Percentiles rank a stretch among this genome's conserved stretches.
These are phyloP conservation scores for Pythium sukuiense DNA, from an alignment of 352 stramenopile genomes.

Conservation along the genomic window DNA sequence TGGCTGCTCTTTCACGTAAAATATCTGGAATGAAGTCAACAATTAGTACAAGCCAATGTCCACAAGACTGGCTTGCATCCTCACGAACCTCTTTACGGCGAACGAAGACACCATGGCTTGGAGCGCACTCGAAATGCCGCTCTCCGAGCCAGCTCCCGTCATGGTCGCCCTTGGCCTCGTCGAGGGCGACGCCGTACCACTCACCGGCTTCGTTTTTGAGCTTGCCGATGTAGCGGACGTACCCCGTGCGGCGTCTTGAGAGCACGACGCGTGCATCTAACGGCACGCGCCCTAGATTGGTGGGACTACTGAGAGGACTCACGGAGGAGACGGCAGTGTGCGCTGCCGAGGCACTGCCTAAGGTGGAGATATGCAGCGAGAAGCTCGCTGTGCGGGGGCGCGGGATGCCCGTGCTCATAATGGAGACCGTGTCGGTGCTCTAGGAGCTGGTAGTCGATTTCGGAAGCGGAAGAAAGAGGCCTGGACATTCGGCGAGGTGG, in stretches of 20 bases:
- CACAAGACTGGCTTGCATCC: no score
- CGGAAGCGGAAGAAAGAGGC: not conserved
- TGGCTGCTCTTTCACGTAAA: constrained; percentile 46
- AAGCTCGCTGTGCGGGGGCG: constrained; percentile 24
- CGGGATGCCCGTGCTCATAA: constrained; percentile 28
- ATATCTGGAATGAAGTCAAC: constrained; percentile 29
- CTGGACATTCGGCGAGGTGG: not conserved
- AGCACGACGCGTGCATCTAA: constrained; percentile 58
- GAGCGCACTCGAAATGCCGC: constrained; percentile 52
- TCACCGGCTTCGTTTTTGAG: constrained; percentile 53
- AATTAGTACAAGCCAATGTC: no score
- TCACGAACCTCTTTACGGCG: constrained; percentile 49
- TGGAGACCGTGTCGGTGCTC: not conserved
- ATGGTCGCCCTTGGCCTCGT: constrained; percentile 61
- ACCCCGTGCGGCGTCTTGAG: constrained; percentile 49
- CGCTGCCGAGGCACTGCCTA: not conserved
- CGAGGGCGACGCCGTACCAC: constrained; percentile 67
- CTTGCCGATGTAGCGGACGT: constrained; percentile 64
- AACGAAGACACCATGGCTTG: constrained; percentile 59
- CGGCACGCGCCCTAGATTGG: constrained; percentile 39
- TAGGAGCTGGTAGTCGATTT: not conserved
- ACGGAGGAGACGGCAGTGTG: not conserved
- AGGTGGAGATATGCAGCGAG: constrained; percentile 30
- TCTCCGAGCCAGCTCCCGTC: constrained; percentile 52
- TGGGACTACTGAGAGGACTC: constrained; percentile 7